Evolutionary conservation across 2,329 filamentous ascomycete genomes (phyloP), one percentile per base, ranked within the genome.

Genomic region (Paracoccidioides lutzii): DNA sequence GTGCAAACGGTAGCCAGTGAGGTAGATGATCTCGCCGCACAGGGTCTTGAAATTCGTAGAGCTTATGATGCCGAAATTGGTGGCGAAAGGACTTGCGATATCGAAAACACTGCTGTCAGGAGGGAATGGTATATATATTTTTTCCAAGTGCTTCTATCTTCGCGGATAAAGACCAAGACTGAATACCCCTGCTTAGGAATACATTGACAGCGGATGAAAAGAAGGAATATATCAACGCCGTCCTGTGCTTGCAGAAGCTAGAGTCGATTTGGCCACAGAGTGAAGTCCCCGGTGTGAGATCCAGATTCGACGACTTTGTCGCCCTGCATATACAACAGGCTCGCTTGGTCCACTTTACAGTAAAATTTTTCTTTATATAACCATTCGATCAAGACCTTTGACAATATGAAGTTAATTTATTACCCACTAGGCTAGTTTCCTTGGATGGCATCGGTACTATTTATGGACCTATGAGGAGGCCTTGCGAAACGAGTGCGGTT

Each of bases 371-470:
- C 2, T 22, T 22, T 22, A 22, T 22, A 22, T 22, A 22, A 22
- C 15, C 42, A 44, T 44, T 15, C 3, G 4, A 22, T 7, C 14
- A n/a, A 44, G 12, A 7, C n/a, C 15, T 44, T 15, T 44, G n/a
- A 8, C 22, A 15, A 7, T 2, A n/a, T n/a, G 10, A n/a, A n/a
- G 15, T 15, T 44, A 15, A 44, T 44, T 44, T 44, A 44, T 8
- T 38, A 12, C 22, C 8, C 42, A n/a, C 2, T 2, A 54, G 56
- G 42, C 32, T 9, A 41, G n/a, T n/a, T 59, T 61, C 49, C 62
- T 72, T 38, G 60, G 64, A 38, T 71, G 70, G 68, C 71, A 73
- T 55, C 66, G 71, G 35, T 68, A 69, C 51, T 69, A 67, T 56
- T 58, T 67, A 45, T 64, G 58, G 40, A 60, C 65, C 5, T 72